Conservation (phyloP, 257 asterid species). For the Nicotiana sylvestris region DNA sequence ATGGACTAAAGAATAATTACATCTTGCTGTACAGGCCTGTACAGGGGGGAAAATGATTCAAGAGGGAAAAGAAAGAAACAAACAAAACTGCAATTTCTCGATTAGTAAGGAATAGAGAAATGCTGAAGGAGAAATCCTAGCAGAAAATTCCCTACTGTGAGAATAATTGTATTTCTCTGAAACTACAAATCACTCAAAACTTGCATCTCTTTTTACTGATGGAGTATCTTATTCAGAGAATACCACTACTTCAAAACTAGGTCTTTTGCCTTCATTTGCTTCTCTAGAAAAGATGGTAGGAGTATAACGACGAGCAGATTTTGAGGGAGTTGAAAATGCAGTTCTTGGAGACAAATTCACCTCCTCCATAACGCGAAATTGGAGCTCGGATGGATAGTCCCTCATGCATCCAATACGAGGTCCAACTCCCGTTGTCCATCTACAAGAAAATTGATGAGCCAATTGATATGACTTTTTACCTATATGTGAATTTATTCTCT, state of each 20-base stretch:
- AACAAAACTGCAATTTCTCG: background rate
- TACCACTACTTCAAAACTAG: background rate
- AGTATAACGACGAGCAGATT: slow-evolving; percentile 5
- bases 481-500: slow-evolving; percentile 63
- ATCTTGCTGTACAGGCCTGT: background rate
- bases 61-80: background rate
- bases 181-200: background rate
- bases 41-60: background rate
- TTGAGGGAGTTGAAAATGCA: slow-evolving; percentile 31
- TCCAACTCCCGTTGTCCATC: slow-evolving; percentile 93
- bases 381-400: slow-evolving; percentile 86
- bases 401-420: slow-evolving; percentile 87
- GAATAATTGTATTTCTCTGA: background rate
- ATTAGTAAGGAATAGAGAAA: background rate
- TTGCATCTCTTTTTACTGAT: slow-evolving; percentile 1
- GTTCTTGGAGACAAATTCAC: slow-evolving; percentile 63
- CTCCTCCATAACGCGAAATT: slow-evolving; percentile 56
- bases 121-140: background rate
- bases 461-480: slow-evolving; percentile 65
- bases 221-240: background rate
- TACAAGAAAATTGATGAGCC: slow-evolving; percentile 62
- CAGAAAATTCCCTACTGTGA: background rate
- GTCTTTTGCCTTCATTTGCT: slow-evolving; percentile 1
- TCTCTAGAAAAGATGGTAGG: slow-evolving; percentile 5
- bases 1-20: background rate